These are phyloP conservation scores for Neurospora sp. DNA, from an alignment of 495 filamentous ascomycete genomes.

Conservation along the genomic window DNA sequence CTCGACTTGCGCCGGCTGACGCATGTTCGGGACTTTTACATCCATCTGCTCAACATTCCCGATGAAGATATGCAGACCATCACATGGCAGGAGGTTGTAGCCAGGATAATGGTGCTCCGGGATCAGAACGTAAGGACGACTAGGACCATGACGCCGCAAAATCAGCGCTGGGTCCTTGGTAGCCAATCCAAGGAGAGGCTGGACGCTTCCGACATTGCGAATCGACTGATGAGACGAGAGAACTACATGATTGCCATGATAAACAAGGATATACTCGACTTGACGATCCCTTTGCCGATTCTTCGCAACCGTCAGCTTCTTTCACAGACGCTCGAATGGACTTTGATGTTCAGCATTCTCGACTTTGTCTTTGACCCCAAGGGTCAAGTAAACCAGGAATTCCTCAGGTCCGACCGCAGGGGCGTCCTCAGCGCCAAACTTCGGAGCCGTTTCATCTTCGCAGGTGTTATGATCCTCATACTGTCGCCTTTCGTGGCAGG, in stretches of 20 bases:
- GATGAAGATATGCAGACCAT: constrained; percentile 93
- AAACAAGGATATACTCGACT: constrained; percentile 89
- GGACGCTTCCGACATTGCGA: constrained; percentile 95
- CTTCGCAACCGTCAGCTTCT: constrained; percentile 67
- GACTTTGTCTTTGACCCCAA: constrained; percentile 89
- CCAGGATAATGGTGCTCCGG: constrained; percentile 74
- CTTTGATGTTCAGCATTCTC: constrained; percentile 75
- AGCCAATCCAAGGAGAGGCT: constrained; percentile 89
- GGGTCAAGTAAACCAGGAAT: constrained; percentile 71
- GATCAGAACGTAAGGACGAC: constrained; percentile 83
- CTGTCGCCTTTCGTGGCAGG: constrained; percentile 74
- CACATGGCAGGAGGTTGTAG: constrained; percentile 90
- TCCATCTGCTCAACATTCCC: constrained; percentile 73
- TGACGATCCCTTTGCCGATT: constrained; percentile 79
- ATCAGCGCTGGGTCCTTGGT: constrained; percentile 56
- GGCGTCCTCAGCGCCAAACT: constrained; percentile 65
- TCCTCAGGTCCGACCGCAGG: constrained; percentile 74
- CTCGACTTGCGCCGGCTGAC: constrained; percentile 65
- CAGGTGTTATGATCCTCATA: constrained; percentile 76
- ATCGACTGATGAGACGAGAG: constrained; percentile 89
- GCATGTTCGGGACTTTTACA: constrained; percentile 81
- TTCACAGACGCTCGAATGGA: constrained; percentile 77
- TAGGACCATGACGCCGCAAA: constrained; percentile 37
- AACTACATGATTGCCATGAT: constrained; percentile 94
- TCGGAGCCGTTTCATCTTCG: constrained; percentile 65